phyloP scores from a whole-genome alignment of 257 asterid species.

The Eustoma russellianum region DNA sequence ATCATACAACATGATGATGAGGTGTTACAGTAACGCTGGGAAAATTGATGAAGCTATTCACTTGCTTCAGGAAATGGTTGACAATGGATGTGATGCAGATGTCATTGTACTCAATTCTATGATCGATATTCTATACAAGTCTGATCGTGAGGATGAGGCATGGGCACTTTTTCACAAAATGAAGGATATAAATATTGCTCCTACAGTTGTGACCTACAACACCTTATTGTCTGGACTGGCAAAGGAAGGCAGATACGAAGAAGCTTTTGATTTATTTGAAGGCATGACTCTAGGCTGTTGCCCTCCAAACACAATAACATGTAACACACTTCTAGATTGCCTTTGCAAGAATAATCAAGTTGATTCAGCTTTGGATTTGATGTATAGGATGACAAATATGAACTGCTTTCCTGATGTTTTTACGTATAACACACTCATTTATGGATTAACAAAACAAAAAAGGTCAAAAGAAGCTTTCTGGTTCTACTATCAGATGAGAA shows the following conservation, averaged over 20 bases:
- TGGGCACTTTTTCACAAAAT: constrained; percentile 66
- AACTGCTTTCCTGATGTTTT: constrained; percentile 67
- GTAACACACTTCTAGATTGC: constrained; percentile 74
- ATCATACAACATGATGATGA: constrained; percentile 90
- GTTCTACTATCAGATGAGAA: constrained; percentile 88
- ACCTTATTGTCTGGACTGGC: constrained; percentile 83
- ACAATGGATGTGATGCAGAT: constrained; percentile 60
- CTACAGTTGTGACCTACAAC: constrained; percentile 92
- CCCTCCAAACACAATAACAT: constrained; percentile 76
- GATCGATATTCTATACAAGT: constrained; percentile 82
- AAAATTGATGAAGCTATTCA: constrained; percentile 73
- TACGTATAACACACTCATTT: constrained; percentile 73
- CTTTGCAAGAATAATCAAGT: constrained; percentile 77
- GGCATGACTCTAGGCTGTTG: constrained; percentile 59
- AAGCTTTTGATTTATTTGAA: constrained; percentile 54
- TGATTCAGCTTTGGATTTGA: constrained; percentile 54
- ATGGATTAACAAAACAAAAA: constrained; percentile 59
- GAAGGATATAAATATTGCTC: constrained; percentile 67
- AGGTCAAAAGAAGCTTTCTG: constrained; percentile 76
- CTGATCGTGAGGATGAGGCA: constrained; percentile 67
- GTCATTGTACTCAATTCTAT: constrained; percentile 72
- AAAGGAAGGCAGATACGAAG: constrained; percentile 68
- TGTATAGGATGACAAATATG: constrained; percentile 57
- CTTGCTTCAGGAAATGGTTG: constrained; percentile 59
- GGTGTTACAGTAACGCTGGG: constrained; percentile 64